Percentiles rank a stretch among this genome's conserved stretches.
These are phyloP conservation scores for Schoenoplectus triqueter DNA, from an alignment of 202 grass and related monocot genomes.

Conservation along the genomic window DNA sequence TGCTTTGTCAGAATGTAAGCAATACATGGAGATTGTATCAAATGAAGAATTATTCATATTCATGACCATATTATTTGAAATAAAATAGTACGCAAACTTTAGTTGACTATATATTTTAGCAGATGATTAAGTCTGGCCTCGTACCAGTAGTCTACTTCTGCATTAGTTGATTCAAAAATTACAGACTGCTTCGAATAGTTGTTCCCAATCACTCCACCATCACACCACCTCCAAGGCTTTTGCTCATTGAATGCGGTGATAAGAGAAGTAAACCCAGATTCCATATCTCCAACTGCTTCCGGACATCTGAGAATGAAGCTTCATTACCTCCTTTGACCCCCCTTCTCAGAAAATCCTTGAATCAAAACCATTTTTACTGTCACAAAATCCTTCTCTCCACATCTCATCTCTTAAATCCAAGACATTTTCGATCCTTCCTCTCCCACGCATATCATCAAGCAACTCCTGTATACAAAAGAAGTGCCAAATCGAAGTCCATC, in stretches of 20 bases:
- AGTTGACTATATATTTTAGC: background rate
- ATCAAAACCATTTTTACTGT: conserved; percentile 28
- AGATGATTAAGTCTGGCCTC: background rate
- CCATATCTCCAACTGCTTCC: conserved; percentile 47
- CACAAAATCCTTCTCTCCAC: too few relatives aligned
- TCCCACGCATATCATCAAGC: conserved; percentile 43
- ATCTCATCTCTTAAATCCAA: conserved; percentile 14
- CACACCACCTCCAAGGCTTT: conserved; percentile 40
- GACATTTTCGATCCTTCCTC: background rate
- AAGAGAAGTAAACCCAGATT: conserved; percentile 47
- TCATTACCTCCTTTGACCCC: conserved; percentile 42
- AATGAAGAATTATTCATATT: background rate
- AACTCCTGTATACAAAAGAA: conserved; percentile 57
- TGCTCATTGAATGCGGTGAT: conserved; percentile 35
- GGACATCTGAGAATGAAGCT: conserved; percentile 57
- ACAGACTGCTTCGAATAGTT: conserved; percentile 39
- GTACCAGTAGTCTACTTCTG: background rate
- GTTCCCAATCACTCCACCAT: conserved; percentile 54
- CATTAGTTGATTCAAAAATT: background rate
- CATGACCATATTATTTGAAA: background rate
- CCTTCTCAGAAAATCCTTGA: conserved; percentile 46
- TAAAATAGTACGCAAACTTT: background rate
- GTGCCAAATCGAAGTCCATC: conserved; percentile 36
- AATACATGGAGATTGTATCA: background rate
- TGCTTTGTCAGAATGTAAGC: background rate